Conservation (phyloP, 768 basidiomycete genomes). For the Lactarius tabidus region DNA sequence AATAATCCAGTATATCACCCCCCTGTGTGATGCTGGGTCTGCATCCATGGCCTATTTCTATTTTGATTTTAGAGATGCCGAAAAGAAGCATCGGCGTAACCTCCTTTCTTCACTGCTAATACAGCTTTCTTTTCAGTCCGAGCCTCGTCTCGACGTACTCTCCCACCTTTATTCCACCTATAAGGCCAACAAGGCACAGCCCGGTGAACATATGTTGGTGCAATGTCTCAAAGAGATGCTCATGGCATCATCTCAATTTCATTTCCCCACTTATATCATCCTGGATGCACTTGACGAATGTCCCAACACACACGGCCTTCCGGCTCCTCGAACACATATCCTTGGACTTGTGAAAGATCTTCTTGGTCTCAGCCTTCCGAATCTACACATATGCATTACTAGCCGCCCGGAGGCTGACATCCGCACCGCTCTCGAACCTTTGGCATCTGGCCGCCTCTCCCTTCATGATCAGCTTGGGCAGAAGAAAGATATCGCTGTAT, state of each 20-base stretch:
- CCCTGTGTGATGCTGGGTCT: not conserved
- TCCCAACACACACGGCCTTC: not conserved
- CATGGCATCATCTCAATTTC: fast-evolving
- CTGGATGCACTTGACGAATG: not conserved
- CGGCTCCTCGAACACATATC: not conserved
- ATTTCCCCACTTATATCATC: not conserved
- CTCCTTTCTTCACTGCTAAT: not conserved
- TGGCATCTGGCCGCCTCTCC: not conserved
- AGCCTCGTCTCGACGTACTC: not conserved
- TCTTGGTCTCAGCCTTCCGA: not conserved
- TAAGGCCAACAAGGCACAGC: not conserved
- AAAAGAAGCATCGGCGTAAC: not conserved
- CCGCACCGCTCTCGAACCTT: not conserved
- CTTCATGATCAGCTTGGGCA: not conserved
- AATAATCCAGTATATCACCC: not conserved
- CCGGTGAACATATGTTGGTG: not conserved
- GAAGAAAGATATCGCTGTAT: not conserved
- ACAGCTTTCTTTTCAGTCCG: not conserved
- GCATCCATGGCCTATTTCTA: not conserved
- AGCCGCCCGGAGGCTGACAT: not conserved
- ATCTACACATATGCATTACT: not conserved
- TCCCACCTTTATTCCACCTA: not conserved
- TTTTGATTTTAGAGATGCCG: not conserved
- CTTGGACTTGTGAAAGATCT: not conserved
- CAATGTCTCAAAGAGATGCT: not conserved